Percentiles rank a stretch among this genome's conserved stretches.
Evolutionary conservation across 169 alveolate genomes (phyloP).

Genomic region (Cryptosporidium xiaoi): DNA sequence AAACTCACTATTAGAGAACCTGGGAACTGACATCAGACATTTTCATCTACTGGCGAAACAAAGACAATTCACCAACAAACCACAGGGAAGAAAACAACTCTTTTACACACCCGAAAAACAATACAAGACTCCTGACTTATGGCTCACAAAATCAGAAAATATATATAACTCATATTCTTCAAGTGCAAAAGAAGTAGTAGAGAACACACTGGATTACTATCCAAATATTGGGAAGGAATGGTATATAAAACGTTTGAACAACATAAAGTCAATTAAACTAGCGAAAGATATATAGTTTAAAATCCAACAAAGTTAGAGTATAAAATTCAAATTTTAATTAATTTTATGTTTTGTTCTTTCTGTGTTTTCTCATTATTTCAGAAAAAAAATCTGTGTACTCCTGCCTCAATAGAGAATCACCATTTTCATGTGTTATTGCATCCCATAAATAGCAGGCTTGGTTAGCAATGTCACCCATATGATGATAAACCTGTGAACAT

Average conservation of each 20-base stretch:
- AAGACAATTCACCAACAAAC: slow-evolving; percentile 67
- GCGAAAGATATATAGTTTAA: slow-evolving; percentile 13
- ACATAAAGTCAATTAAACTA: slow-evolving; percentile 40
- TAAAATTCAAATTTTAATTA: background rate
- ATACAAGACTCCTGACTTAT: slow-evolving; percentile 59
- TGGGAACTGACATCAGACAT: slow-evolving; percentile 54
- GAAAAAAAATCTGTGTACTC: slow-evolving; percentile 25
- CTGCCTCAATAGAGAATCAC: slow-evolving; percentile 5
- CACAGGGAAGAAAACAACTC: slow-evolving; percentile 70
- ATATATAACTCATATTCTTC: slow-evolving; percentile 57
- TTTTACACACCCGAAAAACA: slow-evolving; percentile 66
- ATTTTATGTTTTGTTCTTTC: background rate
- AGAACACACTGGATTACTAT: slow-evolving; percentile 43
- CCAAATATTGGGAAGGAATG: slow-evolving; percentile 68
- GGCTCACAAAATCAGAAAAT: slow-evolving; percentile 56
- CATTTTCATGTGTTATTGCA: slow-evolving; percentile 32
- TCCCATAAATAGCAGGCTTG: slow-evolving; percentile 71
- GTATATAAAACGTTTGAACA: slow-evolving; percentile 58
- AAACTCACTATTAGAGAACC: slow-evolving; percentile 14
- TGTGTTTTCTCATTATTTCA: slow-evolving; percentile 20
- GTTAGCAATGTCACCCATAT: slow-evolving; percentile 24
- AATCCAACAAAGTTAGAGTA: background rate
- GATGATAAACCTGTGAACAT: slow-evolving; percentile 57
- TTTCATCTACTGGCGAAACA: slow-evolving; percentile 68
- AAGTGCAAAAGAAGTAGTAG: slow-evolving; percentile 51